Evolutionary conservation across 2,329 filamentous ascomycete species (phyloP).

Genomic region (Alternaria brassicae): DNA sequence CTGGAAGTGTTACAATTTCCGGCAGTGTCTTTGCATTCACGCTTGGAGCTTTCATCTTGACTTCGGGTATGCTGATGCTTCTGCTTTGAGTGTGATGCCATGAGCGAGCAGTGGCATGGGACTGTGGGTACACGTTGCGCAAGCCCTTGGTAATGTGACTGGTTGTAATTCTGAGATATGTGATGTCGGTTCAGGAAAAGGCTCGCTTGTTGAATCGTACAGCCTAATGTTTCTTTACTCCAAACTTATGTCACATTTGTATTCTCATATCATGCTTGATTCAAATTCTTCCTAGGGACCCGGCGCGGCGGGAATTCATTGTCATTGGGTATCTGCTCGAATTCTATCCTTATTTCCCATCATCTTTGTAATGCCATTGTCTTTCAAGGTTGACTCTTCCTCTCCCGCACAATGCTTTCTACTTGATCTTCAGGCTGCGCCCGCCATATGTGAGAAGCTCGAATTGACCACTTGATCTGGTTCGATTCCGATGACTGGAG

Average conservation of each 20-base stretch:
- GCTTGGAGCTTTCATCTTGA: not conserved
- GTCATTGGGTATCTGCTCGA: not conserved
- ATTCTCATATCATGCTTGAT: not conserved
- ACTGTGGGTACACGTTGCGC: not conserved
- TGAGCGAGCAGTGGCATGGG: not conserved
- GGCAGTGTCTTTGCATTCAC: not conserved
- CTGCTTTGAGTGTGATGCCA: not conserved
- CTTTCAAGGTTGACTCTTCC: not conserved
- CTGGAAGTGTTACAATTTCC: not conserved
- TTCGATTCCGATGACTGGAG: not conserved
- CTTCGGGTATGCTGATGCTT: slow-evolving; percentile 1
- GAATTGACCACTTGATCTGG: not conserved
- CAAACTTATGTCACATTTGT: not conserved
- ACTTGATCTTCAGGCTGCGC: not conserved
- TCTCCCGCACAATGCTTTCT: not conserved
- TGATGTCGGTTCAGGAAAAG: not conserved
- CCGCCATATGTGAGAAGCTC: not conserved
- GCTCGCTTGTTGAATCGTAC: not conserved
- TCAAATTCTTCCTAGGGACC: not conserved
- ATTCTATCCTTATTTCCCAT: not conserved
- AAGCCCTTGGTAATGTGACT: not conserved
- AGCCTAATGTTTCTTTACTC: not conserved
- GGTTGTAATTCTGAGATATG: not conserved
- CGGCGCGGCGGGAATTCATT: not conserved
- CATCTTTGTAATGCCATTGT: not conserved